These are phyloP conservation scores for Chlorella sorokiniana DNA, from an alignment of 139 green algal species.

Conservation along the genomic window DNA sequence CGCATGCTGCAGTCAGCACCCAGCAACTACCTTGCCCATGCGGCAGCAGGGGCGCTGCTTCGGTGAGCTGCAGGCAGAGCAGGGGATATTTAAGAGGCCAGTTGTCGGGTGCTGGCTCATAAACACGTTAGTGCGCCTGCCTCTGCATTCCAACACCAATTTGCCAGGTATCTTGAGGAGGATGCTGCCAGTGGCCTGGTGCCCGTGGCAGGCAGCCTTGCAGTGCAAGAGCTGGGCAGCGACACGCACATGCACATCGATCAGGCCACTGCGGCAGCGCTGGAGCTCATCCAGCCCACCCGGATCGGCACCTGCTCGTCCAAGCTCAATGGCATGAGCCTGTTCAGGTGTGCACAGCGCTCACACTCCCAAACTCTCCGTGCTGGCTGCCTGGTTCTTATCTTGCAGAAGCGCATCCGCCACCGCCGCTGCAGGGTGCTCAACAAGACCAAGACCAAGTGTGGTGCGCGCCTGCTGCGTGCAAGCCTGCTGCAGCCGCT, in stretches of 20 bases:
- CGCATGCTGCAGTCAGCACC: constrained; percentile 1
- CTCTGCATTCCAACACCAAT: no score
- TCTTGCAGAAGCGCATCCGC: neutral
- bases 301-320: constrained; percentile 19
- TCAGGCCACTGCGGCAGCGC: constrained; percentile 32
- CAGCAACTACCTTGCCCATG: constrained; percentile 62
- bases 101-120: neutral
- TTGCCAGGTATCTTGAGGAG: constrained; percentile 52
- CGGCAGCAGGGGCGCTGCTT: constrained; percentile 70
- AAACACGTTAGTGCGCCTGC: neutral
- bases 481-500: constrained; percentile 89
- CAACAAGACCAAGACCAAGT: constrained; percentile 59
- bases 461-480: constrained; percentile 70
- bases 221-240: constrained; percentile 23
- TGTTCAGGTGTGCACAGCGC: constrained; percentile 35
- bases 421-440: constrained; percentile 49
- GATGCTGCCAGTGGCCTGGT: constrained; percentile 27
- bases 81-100: neutral
- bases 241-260: constrained; percentile 71
- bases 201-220: constrained; percentile 32
- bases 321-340: constrained; percentile 23
- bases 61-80: constrained; percentile 3
- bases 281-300: constrained; percentile 63
- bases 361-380: neutral
- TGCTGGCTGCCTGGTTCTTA: neutral